These are phyloP conservation scores for Sphagnum magellanicum DNA, from an alignment of 228 moss, liverwort and hornwort species.

Conservation along the genomic window DNA sequence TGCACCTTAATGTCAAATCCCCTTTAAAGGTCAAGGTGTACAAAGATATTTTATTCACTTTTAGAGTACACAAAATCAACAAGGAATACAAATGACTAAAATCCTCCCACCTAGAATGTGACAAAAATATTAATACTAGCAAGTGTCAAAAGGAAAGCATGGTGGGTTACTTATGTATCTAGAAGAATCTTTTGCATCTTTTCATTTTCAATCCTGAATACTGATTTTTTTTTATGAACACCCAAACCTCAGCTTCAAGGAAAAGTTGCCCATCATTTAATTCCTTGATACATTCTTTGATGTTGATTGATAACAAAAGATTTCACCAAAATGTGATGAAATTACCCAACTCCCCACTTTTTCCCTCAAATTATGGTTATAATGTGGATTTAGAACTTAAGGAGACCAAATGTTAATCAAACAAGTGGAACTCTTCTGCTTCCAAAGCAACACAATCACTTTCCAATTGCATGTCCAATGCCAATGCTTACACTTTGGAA, in stretches of 20 bases:
- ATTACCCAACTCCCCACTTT: background rate
- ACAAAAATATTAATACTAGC: background rate
- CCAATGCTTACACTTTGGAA: constrained; percentile 26
- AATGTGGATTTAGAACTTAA: background rate
- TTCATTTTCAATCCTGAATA: background rate
- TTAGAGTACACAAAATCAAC: background rate
- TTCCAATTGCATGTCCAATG: constrained; percentile 38
- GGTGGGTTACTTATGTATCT: background rate
- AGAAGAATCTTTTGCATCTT: background rate
- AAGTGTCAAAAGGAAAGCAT: background rate
- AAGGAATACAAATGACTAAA: background rate
- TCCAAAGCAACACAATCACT: constrained; percentile 30
- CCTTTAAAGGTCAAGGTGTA: background rate
- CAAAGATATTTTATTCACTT: background rate
- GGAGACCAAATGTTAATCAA: constrained; percentile 11
- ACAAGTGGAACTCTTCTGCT: constrained; percentile 5
- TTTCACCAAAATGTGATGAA: no score
- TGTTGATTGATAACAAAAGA: background rate
- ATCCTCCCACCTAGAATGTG: background rate
- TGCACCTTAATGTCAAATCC: background rate
- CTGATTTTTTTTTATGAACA: background rate
- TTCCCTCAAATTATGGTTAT: background rate
- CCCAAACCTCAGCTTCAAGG: background rate
- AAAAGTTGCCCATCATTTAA: background rate
- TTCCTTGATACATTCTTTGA: background rate